Evolutionary conservation across 148 eudicot genomes (phyloP), one percentile per base, ranked within the genome.

Genomic region (Chenopodium formosanum): DNA sequence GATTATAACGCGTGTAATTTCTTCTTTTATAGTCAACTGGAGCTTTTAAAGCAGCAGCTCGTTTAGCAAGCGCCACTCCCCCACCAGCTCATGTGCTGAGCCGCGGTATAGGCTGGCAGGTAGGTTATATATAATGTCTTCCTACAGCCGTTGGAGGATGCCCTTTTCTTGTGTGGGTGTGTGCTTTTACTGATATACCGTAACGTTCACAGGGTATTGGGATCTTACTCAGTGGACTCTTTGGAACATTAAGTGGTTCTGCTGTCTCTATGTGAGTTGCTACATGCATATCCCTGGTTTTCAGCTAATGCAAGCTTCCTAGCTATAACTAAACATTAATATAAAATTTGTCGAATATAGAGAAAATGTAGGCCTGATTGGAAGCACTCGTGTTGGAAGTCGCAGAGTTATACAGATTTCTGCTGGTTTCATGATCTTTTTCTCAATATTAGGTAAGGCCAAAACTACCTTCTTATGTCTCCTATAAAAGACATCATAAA

Each of bases 41-140:
- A 87, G 98, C 97, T 58, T 92, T 90, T 84, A 89, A 92, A 87
- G 98, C 98, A 19, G 95, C 99, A 73, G 90, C 99, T 86, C 98
- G 99, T 75, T 83, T 96, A 47, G 98, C 99, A 74, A 96, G 97
- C 68, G 99, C 99, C 34, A 96, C 99, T 19, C 99, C 99, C 5
- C 99, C 99, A 86, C 99, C 99, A 29, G 91, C 99, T 82, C 98
- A 94, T 84, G 94, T 96, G 82, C 94, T 96, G 70, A 96, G 99
- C 84, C 99, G 97, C 52, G 99, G 98, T 74, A 96, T 96, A 58
- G 99, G 99, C 44, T 96, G 99, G 99, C 99, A 96, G 98, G 98
- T 95, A 96, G 98, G 98, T 95, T 29, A 90, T 22, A 7, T 70
- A 10, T 81, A 31, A 6, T 29, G 10, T 25, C 67, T 13, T 52